These are phyloP conservation scores for Acer saccharum DNA, from an alignment of 345 rosid genomes.

Conservation along the genomic window DNA sequence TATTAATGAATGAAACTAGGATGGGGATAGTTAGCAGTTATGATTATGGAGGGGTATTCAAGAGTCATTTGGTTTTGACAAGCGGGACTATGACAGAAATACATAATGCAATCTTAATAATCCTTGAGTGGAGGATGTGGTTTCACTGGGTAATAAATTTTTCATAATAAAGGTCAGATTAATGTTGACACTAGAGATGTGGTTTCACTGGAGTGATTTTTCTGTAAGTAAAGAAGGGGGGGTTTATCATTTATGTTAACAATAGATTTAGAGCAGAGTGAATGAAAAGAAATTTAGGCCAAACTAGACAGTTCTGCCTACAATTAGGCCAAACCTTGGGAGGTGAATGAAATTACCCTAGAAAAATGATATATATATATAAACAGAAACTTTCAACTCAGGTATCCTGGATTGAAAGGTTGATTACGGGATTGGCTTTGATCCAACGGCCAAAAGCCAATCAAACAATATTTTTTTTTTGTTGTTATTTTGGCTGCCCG, in stretches of 20 bases:
- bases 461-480: too few relatives aligned
- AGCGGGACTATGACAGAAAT: neutral
- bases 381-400: too few relatives aligned
- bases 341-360: neutral
- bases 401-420: too few relatives aligned
- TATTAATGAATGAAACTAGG: neutral
- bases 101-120: neutral
- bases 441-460: too few relatives aligned
- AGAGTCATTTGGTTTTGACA: neutral
- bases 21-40: neutral
- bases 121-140: neutral
- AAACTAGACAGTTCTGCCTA: neutral
- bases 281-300: neutral
- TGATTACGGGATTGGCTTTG: too few relatives aligned
- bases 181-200: too few relatives aligned
- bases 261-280: neutral
- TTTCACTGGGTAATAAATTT: neutral
- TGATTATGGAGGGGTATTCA: neutral
- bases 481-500: too few relatives aligned
- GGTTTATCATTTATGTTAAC: neutral
- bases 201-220: too few relatives aligned
- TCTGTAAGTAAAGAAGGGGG: neutral
- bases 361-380: neutral
- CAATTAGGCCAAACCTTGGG: neutral
- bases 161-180: too few relatives aligned